Conservation (phyloP, 345 rosid species). For the Erucastrum elatum region DNA sequence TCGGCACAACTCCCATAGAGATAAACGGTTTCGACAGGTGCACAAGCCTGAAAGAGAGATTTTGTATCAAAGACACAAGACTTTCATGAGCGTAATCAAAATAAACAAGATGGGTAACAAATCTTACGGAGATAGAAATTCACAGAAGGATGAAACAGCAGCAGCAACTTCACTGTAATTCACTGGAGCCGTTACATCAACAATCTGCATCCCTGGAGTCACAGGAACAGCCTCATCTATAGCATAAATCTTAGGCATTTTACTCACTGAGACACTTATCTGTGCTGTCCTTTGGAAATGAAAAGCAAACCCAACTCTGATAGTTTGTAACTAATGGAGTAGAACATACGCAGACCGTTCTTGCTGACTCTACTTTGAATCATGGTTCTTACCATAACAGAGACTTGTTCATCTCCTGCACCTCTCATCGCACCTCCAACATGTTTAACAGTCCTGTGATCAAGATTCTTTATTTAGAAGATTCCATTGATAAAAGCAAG, state of each 20-base stretch:
- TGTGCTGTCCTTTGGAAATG: slow-evolving; percentile 76
- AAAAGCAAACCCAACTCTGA: slow-evolving; percentile 83
- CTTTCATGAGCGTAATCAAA: background rate
- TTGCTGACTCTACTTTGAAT: slow-evolving; percentile 93
- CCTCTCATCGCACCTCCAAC: slow-evolving; percentile 92
- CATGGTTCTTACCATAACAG: slow-evolving; percentile 78
- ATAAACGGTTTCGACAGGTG: slow-evolving; percentile 90
- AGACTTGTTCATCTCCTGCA: slow-evolving; percentile 87
- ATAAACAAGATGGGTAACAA: slow-evolving; percentile 39
- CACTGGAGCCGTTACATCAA: slow-evolving; percentile 93
- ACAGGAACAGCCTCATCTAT: slow-evolving; percentile 88
- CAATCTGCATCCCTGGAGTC: slow-evolving; percentile 93
- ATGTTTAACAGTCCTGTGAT: slow-evolving; percentile 79
- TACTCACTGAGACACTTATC: slow-evolving; percentile 72
- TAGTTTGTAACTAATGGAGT: slow-evolving; percentile 83
- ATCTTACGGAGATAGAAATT: slow-evolving; percentile 95
- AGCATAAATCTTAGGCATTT: slow-evolving; percentile 81
- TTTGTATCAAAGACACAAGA: background rate
- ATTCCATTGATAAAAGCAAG: background rate
- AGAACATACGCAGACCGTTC: slow-evolving; percentile 72
- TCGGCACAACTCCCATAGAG: slow-evolving; percentile 85
- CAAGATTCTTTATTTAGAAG: background rate
- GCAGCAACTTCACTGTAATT: slow-evolving; percentile 78
- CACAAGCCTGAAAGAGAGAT: slow-evolving; percentile 57
- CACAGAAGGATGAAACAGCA: slow-evolving; percentile 84